Evolutionary conservation across 257 asterid genomes (phyloP), one percentile per base, ranked within the genome.

Genomic region (Linderniella brevidens): DNA sequence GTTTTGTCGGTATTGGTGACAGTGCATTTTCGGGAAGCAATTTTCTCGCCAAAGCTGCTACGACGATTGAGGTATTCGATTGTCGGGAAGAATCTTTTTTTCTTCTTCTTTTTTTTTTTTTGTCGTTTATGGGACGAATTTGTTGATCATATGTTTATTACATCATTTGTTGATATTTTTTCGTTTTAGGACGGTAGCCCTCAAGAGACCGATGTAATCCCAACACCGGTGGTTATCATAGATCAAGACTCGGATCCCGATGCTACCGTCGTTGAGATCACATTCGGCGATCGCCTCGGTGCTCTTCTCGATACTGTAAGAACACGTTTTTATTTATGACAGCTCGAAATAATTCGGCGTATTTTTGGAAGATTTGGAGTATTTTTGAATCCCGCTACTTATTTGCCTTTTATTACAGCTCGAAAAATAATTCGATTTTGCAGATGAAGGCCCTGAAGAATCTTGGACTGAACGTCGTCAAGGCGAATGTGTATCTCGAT

Each of bases 261-360:
- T 72, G 86, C 95, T 15, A 87, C 97, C 45, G 47, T 87, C 37
- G 97, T 87, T 32, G 97, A 87, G 57, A 60, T 87, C 60, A 83
- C 95, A 46, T 87, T 87, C 44, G 97, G 97, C 53, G 93, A 87
- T 65, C 95, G 97, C 35, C 93, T 87, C 8, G 97, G 97, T 57
- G 80, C 92, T 60, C 95, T 87, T 49, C 73, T 87, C 29, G 97
- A 87, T 71, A 87, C 97, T 0, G 97, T 87, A 72, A 35, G 69
- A 40, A 13, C 18, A 5, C 41, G 48, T 39, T 10, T 39, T 13
- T 39, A 1, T 39, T 39, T 39, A 10, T 9, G 3, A 39, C 9
- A 2, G 43, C 6, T 25, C 4, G 32, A 6, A 25, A 25, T n/a
- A n/a, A n/a, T n/a, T n/a, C n/a, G n/a, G n/a, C n/a, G n/a, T n/a